Base-by-base conservation (phyloP, 1,284 basidiomycete genomes). In the Ustilago lituana region DNA sequence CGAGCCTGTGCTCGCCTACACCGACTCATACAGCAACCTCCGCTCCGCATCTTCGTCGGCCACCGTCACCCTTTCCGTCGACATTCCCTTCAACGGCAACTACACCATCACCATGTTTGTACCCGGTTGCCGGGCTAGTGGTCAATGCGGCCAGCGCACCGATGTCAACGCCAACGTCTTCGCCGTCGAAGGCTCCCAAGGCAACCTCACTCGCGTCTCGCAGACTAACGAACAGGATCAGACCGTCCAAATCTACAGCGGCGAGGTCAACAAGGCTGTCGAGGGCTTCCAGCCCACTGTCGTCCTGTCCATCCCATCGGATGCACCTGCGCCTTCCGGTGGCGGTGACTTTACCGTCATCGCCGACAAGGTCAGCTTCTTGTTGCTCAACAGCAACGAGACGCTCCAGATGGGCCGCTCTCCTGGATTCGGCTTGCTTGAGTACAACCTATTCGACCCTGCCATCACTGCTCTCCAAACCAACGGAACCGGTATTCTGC, bases 91-190 rank as follows among this genome's bases (percentile, higher is more conserved):
- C 17, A 87, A 91, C 2, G 96, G 93, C 33, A 85, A 88, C 64
- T 98, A 98, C 83, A 87, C 91, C 43, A 86, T 97, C 72, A 90
- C 89, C 82, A 81, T 98, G 53, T 86, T 91, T 58, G 87, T 95
- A 22, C 95, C 95, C 0, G 94, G 94, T 11, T 98, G 95, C 83
- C 84, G 84, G 3, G 84, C 88, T 55, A 87, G 93, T 74, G 88
- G 90, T 61, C 91, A 95, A 77, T 98, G 95, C 79, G 84, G 82
- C 19, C 83, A 86, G 22, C 89, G 96, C 14, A 96, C 94, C 0
- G 88, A 87, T 1, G 92, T 97, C 46, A 86, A 90, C 69, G 87
- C 95, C 54, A 89, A 89, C 5, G 89, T 96, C 17, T 92, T 91
- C 82, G 91, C 93, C 9, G 52, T 66, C 14, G 36, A 66, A 38